Conservation (phyloP, 148 eudicot species). For the Silene uniflora region DNA sequence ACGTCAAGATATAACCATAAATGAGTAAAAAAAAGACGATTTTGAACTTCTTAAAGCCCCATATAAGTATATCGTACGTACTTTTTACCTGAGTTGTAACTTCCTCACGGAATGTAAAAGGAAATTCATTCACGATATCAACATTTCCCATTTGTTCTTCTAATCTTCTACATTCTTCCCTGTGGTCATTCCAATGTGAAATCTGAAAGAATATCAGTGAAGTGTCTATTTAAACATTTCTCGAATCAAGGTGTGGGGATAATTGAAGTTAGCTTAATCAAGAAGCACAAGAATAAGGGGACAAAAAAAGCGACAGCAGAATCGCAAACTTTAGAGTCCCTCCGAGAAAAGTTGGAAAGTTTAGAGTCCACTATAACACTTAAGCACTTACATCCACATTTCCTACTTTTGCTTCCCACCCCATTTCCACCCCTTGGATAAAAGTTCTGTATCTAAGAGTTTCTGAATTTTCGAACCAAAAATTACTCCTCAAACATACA, state of each 20-base stretch:
- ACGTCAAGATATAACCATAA: conserved; percentile 11
- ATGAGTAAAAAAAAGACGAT: conserved; percentile 7
- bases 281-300: background rate
- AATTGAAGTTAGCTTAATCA: background rate
- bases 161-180: conserved; percentile 76
- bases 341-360: background rate
- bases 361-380: background rate
- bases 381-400: background rate
- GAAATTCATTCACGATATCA: conserved; percentile 55
- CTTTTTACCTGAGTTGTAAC: conserved; percentile 48
- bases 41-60: background rate
- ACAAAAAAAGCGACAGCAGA: background rate
- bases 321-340: background rate
- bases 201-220: conserved; percentile 33
- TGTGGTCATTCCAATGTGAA: conserved; percentile 72
- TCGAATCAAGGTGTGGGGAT: background rate
- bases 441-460: background rate
- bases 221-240: background rate
- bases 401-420: background rate
- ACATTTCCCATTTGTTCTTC: conserved; percentile 54
- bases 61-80: background rate
- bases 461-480: background rate
- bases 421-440: background rate
- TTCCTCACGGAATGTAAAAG: conserved; percentile 62
- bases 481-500: background rate